Conservation (phyloP, 2,329 filamentous ascomycete species). For the Fusarium hostae region DNA sequence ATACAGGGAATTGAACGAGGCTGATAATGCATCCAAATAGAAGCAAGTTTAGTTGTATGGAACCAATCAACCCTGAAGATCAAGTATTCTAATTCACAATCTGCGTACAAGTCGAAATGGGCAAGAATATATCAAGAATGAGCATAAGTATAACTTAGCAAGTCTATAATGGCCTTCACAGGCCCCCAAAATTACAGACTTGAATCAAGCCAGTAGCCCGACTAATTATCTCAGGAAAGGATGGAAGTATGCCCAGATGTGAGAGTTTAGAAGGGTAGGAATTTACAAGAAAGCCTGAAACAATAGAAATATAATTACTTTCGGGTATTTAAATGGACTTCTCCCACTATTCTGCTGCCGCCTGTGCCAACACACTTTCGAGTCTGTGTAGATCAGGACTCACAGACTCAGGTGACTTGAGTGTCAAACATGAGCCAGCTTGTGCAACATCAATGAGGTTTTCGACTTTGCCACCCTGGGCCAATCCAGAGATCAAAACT, state of each 20-base stretch:
- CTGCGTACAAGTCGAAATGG: not conserved
- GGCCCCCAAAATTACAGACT: not conserved
- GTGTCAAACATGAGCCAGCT: slow-evolving; percentile 79
- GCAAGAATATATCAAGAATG: too few species aligned
- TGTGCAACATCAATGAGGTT: slow-evolving; percentile 83
- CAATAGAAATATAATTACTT: not conserved
- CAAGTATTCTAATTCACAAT: not conserved
- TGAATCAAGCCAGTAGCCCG: not conserved
- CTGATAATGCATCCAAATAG: slow-evolving; percentile 21
- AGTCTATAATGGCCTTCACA: not conserved
- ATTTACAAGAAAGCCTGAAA: not conserved
- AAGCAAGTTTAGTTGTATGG: not conserved
- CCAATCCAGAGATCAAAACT: slow-evolving; percentile 81
- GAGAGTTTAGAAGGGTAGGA: not conserved
- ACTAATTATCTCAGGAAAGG: too few species aligned
- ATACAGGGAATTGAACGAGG: slow-evolving; percentile 22
- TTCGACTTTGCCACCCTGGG: slow-evolving; percentile 65
- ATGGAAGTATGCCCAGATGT: not conserved
- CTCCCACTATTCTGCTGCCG: slow-evolving; percentile 25
- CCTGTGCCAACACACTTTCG: slow-evolving; percentile 51
- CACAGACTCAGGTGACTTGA: slow-evolving; percentile 81
- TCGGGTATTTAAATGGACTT: not conserved
- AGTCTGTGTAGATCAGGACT: slow-evolving; percentile 65
- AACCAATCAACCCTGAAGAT: not conserved
- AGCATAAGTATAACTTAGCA: not conserved